Percentiles rank a stretch among this genome's conserved stretches.
phyloP scores from a whole-genome alignment of 768 basidiomycete species.

The Tulasnella sp. region DNA sequence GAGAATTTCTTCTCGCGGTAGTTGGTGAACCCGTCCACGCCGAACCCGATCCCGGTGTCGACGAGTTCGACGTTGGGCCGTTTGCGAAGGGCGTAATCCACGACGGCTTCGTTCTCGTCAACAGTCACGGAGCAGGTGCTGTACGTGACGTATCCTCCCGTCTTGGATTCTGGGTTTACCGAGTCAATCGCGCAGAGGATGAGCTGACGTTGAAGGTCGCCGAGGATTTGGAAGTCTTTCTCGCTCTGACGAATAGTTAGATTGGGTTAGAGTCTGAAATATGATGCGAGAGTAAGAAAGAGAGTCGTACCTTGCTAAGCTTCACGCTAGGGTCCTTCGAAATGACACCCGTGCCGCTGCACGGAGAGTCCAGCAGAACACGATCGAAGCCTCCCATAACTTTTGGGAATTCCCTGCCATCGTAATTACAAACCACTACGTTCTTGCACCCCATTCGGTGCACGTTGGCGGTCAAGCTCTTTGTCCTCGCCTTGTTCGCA shows the following conservation, averaged over 20 bases:
- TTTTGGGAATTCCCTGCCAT: slow-evolving; percentile 95
- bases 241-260: slow-evolving; percentile 48
- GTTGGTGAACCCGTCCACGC: slow-evolving; percentile 78
- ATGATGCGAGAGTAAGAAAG: neutral
- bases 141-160: slow-evolving; percentile 91
- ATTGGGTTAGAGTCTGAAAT: neutral
- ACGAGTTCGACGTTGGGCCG: slow-evolving; percentile 87
- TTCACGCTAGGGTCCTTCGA: slow-evolving; percentile 97
- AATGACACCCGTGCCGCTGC: slow-evolving; percentile 96
- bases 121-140: slow-evolving; percentile 98
- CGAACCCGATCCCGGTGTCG: slow-evolving; percentile 86
- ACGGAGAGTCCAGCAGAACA: slow-evolving; percentile 94
- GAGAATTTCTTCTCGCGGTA: slow-evolving; percentile 88
- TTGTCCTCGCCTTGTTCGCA: slow-evolving; percentile 85
- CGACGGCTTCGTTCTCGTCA: slow-evolving; percentile 96
- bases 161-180: slow-evolving; percentile 75
- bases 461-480: slow-evolving; percentile 92
- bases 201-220: slow-evolving; percentile 95
- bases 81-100: slow-evolving; percentile 93
- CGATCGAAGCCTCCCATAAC: slow-evolving; percentile 98
- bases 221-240: slow-evolving; percentile 90
- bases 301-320: slow-evolving; percentile 75
- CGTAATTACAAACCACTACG: slow-evolving; percentile 92
- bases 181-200: slow-evolving; percentile 98
- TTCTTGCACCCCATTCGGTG: slow-evolving; percentile 98